Percentiles rank a stretch among this genome's conserved stretches.
phyloP scores from a whole-genome alignment of 1,139 yeast genomes.

The Suhomyces ambrosiae region DNA sequence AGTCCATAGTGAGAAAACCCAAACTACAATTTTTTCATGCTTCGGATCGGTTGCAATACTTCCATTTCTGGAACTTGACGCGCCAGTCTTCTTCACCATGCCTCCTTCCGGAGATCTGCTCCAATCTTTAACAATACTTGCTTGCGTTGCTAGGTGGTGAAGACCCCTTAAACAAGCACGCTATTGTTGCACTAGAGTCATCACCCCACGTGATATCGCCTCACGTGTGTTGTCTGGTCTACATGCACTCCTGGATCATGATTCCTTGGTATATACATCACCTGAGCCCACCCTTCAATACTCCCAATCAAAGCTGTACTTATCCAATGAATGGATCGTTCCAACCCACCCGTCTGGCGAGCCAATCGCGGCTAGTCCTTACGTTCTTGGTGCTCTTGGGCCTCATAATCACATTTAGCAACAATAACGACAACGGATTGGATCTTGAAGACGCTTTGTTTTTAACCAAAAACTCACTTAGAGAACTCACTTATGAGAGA shows the following conservation, averaged over 20 bases:
- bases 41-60: too few species aligned
- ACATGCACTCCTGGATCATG: slow-evolving; percentile 6
- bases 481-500: slow-evolving; percentile 25
- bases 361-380: slow-evolving; percentile 18
- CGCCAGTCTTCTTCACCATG: too few species aligned
- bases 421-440: slow-evolving; percentile 14
- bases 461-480: slow-evolving; percentile 30
- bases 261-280: not conserved
- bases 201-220: slow-evolving; percentile 1
- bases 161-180: too few species aligned
- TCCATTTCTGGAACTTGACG: too few species aligned
- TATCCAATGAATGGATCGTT: slow-evolving; percentile 1
- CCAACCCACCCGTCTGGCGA: slow-evolving; percentile 11
- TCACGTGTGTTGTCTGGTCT: not conserved
- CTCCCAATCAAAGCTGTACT: too few species aligned
- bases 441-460: slow-evolving; percentile 31
- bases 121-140: too few species aligned
- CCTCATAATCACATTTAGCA: slow-evolving; percentile 10
- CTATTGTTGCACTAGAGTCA: too few species aligned
- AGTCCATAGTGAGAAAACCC: too few species aligned
- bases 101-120: too few species aligned
- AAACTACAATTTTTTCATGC: too few species aligned
- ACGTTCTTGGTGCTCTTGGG: slow-evolving; percentile 15
- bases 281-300: not conserved
- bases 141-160: not conserved